Conservation (phyloP, 1,139 yeast species). For the Pichiaceae sp. region DNA sequence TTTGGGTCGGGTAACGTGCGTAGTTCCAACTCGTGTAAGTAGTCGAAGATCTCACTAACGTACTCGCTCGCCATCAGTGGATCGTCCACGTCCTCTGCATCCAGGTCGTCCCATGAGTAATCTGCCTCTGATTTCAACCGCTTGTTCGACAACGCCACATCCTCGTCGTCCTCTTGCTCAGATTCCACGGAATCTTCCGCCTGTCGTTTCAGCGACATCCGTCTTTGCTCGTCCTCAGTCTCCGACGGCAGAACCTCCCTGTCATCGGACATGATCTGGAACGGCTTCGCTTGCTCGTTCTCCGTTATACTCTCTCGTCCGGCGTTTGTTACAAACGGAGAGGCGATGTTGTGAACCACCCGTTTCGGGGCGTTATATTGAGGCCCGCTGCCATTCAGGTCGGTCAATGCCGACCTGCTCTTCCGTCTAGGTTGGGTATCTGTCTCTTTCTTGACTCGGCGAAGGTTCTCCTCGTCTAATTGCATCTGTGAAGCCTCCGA, state of each 20-base stretch:
- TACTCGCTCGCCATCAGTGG: constrained; percentile 95
- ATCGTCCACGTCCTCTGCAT: constrained; percentile 84
- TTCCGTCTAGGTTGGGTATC: constrained; percentile 3
- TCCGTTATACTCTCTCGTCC: neutral
- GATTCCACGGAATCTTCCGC: constrained; percentile 49
- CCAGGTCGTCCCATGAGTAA: constrained; percentile 82
- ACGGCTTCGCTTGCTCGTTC: neutral
- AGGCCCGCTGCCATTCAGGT: constrained; percentile 5
- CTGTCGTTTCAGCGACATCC: constrained; percentile 48
- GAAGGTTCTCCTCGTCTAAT: constrained; percentile 20
- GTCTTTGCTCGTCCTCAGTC: constrained; percentile 28
- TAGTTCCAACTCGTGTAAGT: constrained; percentile 65
- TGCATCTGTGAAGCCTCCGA: constrained; percentile 18
- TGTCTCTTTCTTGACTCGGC: constrained; percentile 5
- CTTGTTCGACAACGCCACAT: constrained; percentile 9
- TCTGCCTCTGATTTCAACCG: constrained; percentile 1
- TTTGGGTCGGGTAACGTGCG: constrained; percentile 73
- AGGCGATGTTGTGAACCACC: neutral
- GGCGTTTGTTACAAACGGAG: constrained; percentile 2
- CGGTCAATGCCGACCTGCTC: constrained; percentile 9
- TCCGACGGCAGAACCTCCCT: neutral
- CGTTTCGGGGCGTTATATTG: neutral
- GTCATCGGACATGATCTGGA: neutral
- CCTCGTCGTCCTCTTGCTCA: constrained; percentile 19
- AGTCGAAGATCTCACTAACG: constrained; percentile 78